Conservation (phyloP, 352 stramenopile genomes). For the Phytophthora sojae region DNA sequence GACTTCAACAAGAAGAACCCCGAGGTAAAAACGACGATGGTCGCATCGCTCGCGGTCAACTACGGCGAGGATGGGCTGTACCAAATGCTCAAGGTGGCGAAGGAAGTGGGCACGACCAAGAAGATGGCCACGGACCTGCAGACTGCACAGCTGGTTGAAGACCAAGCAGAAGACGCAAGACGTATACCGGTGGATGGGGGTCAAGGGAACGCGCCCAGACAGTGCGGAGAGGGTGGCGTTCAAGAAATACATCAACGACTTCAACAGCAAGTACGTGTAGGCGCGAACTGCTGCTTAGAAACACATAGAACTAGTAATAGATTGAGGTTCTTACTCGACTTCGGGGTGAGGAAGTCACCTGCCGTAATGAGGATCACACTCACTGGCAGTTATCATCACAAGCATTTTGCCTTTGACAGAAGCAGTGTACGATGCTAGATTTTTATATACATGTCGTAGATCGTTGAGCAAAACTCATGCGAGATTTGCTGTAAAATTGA, state of each 20-base stretch:
- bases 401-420: no score
- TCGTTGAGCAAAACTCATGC: no score
- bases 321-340: no score
- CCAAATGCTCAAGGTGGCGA: background rate
- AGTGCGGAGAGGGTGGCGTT: background rate
- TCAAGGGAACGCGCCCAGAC: background rate
- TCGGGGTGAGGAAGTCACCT: no score
- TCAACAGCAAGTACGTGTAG: constrained; percentile 1
- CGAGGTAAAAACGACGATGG: background rate
- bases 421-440: no score
- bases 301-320: no score
- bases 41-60: background rate
- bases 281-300: no score
- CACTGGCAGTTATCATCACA: no score
- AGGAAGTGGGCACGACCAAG: background rate
- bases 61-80: background rate
- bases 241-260: constrained; percentile 17
- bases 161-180: background rate
- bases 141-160: constrained; percentile 1
- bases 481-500: no score
- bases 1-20: background rate
- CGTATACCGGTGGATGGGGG: background rate
- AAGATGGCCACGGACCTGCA: constrained; percentile 6
- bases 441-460: no score
- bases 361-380: no score